Base-by-base conservation (phyloP, 345 rosid genomes). In the Carallia pectinifolia region DNA sequence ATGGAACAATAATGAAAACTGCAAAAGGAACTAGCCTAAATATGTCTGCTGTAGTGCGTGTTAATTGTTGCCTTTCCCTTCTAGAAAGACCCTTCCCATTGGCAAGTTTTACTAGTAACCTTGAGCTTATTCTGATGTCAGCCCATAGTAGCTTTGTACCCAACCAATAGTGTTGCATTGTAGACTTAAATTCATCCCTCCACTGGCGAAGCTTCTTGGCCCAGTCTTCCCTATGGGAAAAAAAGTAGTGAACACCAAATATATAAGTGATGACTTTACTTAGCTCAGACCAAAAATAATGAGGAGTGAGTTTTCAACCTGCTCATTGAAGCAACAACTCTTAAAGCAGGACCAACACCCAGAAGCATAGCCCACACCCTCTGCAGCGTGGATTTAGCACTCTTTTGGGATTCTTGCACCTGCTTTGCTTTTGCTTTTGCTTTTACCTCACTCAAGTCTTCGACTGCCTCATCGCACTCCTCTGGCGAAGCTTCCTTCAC, bases 391-490 rank as follows among this genome's bases (percentile, higher is more conserved):
- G 94, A 72, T 58, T 80, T 77, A 66, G 80, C 81, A 74, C 80
- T 77, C 66, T 86, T 89, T 39, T 82, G 86, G 23, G 86, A 78
- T 65, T 91, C 94, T 71, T 85, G 91, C 76, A 77, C 34, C 79
- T 91, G 85, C 78, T 87, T 88, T 53, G 94, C 96, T 76, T 93
- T 91, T 31, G 93, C 98, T 79, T 89, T 93, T 18, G 97, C 98
- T 82, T 91, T 91, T 48, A 74, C 96, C 61, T 88, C 76, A 75
- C 84, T 91, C 71, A 93, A 71, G 39, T 88, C 97, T 86, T 91
- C 97, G 66, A 93, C 91, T 19, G 98, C 98, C 81, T 89, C 90
- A 85, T 93, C 98, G 77, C 98, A 93, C 54, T 93, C 96, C 82
- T 91, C 96, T 0, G 98, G 91, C 10, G 96, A 91, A 76, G 98